Evolutionary conservation across 2,329 filamentous ascomycete species (phyloP), one percentile per base, ranked within the genome.

Genomic region (Clonostachys byssicola): DNA sequence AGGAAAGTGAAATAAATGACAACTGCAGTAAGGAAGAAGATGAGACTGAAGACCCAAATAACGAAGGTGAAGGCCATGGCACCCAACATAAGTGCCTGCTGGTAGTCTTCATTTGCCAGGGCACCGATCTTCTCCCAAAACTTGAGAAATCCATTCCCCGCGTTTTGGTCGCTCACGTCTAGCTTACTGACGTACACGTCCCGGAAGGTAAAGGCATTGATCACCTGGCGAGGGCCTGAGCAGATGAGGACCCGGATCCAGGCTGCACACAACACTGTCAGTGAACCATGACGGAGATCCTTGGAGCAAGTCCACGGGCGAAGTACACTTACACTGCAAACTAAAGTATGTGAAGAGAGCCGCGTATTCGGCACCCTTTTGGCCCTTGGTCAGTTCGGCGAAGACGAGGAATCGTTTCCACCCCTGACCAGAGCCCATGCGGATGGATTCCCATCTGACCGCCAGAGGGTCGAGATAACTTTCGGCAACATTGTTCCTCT

Each of bases 371-470:
- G 85, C 85, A 16, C 91, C 90, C 68, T 95, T 95, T 61, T 88
- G 92, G 66, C 88, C 91, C 70, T 92, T 94, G 12, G 92, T 96
- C 62, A 96, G 72, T 59, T 90, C 88, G 14, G 90, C 86, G 63
- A 96, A 96, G 54, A 96, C 90, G n/a, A 96, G 68, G 62, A 96
- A 99, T 44, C 92, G 80, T 58, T 85, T 86, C 81, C 86, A 99
- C 34, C 94, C 94, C 56, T 86, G 81, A 40, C 86, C 87, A 20
- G 75, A 75, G 35, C 85, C 86, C 49, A 86, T 64, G n/a, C 90
- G 83, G 60, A 90, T 81, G 68, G 87, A 90, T 66, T 96, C 89
- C 55, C 95, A 77, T 44, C 89, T 84, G 45, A 88, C 89, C 3
- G 92, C 92, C 49, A 97, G 72, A 35, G 83, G 88, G 64, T 99